phyloP scores from a whole-genome alignment of 2,329 filamentous ascomycete species.

The Pseudofabraea citricarpa region DNA sequence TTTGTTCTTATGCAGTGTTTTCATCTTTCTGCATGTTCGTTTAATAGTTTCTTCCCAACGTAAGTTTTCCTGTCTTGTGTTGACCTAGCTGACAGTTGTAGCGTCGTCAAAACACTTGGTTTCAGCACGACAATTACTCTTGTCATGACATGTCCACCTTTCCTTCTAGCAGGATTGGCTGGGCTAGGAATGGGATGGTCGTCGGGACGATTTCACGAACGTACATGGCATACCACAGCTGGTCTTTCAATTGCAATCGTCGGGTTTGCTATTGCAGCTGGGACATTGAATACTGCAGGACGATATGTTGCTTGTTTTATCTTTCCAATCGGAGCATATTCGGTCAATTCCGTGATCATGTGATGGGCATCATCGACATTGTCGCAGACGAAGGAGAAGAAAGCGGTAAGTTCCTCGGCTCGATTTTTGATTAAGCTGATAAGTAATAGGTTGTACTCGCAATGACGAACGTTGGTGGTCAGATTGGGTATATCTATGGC shows the following conservation, averaged over 20 bases:
- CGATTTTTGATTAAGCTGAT: too few relatives aligned
- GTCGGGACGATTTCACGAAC: slow-evolving; percentile 33
- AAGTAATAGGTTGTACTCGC: slow-evolving; percentile 30
- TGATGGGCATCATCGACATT: slow-evolving; percentile 26
- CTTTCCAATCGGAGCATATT: slow-evolving; percentile 6
- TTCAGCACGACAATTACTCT: slow-evolving; percentile 36
- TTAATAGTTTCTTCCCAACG: slow-evolving; percentile 38
- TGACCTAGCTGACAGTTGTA: too few relatives aligned
- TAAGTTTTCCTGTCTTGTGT: too few relatives aligned
- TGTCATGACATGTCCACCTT: slow-evolving; percentile 35
- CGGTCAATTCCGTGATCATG: slow-evolving; percentile 6
- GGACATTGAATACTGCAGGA: slow-evolving; percentile 22
- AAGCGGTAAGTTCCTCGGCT: too few relatives aligned
- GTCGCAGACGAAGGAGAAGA: too few relatives aligned
- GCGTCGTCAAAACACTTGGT: slow-evolving; percentile 28
- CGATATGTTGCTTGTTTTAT: slow-evolving; percentile 6
- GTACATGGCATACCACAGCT: slow-evolving; percentile 33
- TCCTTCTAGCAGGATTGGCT: background rate
- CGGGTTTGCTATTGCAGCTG: slow-evolving; percentile 27
- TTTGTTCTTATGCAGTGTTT: slow-evolving; percentile 42
- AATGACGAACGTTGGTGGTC: slow-evolving; percentile 30
- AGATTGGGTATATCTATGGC: slow-evolving; percentile 31
- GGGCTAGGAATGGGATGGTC: slow-evolving; percentile 34
- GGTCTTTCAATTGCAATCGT: slow-evolving; percentile 26
- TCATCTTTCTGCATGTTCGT: slow-evolving; percentile 35